A percentile compares a stretch with the other conserved stretches of the same genome.
These are phyloP conservation scores for Albatrellus ellisii DNA, from an alignment of 768 basidiomycete genomes.

Conservation along the genomic window DNA sequence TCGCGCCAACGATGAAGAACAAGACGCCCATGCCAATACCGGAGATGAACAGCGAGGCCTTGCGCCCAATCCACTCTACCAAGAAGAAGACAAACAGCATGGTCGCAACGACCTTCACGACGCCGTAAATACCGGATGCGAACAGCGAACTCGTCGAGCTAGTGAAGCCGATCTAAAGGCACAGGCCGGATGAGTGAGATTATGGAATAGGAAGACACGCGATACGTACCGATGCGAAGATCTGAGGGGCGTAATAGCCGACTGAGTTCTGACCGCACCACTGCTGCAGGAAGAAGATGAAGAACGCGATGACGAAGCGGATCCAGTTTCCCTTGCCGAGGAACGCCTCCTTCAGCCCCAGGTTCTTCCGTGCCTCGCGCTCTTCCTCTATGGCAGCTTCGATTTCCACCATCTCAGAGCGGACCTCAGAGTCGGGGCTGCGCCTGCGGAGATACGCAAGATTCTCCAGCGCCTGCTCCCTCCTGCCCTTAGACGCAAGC, in stretches of 20 bases:
- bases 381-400: constrained; percentile 71
- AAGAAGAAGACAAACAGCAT: constrained; percentile 51
- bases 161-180: constrained; percentile 47
- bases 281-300: constrained; percentile 71
- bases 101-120: constrained; percentile 59
- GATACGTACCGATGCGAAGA: constrained; percentile 44
- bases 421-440: constrained; percentile 30
- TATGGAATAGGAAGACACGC: not conserved
- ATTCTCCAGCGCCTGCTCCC: constrained; percentile 39
- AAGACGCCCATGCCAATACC: constrained; percentile 66
- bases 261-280: constrained; percentile 81
- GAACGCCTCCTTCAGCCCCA: constrained; percentile 61
- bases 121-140: constrained; percentile 57
- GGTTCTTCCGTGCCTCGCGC: constrained; percentile 44
- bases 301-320: constrained; percentile 76
- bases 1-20: constrained; percentile 77
- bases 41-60: constrained; percentile 56
- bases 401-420: constrained; percentile 66
- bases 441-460: constrained; percentile 56
- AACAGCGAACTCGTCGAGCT: constrained; percentile 47
- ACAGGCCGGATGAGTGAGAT: constrained; percentile 3
- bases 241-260: constrained; percentile 61
- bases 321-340: constrained; percentile 70
- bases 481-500: constrained; percentile 51
- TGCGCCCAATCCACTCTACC: constrained; percentile 58